These are phyloP conservation scores for Mucor piriformis DNA, from an alignment of 371 early-diverging fungal species.

Conservation along the genomic window DNA sequence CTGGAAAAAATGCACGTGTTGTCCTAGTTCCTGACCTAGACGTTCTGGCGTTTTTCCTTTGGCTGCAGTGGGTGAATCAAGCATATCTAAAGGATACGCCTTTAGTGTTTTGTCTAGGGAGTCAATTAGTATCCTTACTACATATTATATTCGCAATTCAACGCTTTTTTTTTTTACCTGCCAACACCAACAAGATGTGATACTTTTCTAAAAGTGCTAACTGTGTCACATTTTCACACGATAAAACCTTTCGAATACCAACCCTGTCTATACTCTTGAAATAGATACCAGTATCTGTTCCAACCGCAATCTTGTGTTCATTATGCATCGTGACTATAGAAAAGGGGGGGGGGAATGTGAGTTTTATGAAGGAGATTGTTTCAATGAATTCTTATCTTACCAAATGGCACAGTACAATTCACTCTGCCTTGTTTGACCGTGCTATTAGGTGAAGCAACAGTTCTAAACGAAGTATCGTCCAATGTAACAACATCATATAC, in stretches of 20 bases:
- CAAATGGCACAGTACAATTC: slow-evolving; percentile 60
- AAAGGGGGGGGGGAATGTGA: too few relatives aligned
- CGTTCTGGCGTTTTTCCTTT: slow-evolving; percentile 31
- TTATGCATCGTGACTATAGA: slow-evolving; percentile 22
- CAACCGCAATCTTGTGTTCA: slow-evolving; percentile 63
- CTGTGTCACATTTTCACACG: slow-evolving; percentile 25
- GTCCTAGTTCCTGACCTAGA: slow-evolving; percentile 55
- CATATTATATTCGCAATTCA: too few relatives aligned
- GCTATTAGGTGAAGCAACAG: slow-evolving; percentile 5
- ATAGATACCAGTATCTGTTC: slow-evolving; percentile 80
- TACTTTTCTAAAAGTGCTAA: slow-evolving; percentile 26
- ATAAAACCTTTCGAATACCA: slow-evolving; percentile 8
- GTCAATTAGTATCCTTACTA: not conserved
- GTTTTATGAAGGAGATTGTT: too few relatives aligned
- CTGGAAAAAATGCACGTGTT: slow-evolving; percentile 73
- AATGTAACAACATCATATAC: slow-evolving; percentile 21
- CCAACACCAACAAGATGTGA: slow-evolving; percentile 27
- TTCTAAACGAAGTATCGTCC: slow-evolving; percentile 16
- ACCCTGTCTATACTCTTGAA: slow-evolving; percentile 16
- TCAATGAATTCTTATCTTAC: slow-evolving; percentile 27
- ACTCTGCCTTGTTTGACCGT: slow-evolving; percentile 44
- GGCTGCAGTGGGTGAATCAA: slow-evolving; percentile 21
- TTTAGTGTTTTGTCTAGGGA: slow-evolving; percentile 58
- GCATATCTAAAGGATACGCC: slow-evolving; percentile 59
- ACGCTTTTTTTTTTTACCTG: too few relatives aligned